Conservation (phyloP, 495 filamentous ascomycete genomes). For the Pyronema domesticum region DNA sequence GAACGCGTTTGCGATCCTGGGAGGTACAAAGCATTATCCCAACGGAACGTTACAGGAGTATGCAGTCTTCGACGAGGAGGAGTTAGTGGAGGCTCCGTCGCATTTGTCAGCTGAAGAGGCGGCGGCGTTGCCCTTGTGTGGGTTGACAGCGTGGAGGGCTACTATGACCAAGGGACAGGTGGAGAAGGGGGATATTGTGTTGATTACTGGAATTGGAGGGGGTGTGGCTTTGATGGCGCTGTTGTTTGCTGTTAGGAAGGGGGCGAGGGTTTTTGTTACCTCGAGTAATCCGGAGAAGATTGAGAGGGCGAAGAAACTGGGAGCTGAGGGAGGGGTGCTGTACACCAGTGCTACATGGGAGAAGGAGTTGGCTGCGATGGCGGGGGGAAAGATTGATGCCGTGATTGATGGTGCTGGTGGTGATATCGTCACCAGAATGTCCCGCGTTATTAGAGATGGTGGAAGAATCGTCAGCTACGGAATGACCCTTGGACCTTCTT, state of each 20-base stretch:
- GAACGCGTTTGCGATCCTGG: conserved; percentile 42
- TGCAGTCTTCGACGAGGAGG: conserved; percentile 44
- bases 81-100: conserved; percentile 55
- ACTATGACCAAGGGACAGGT: conserved; percentile 54
- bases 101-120: conserved; percentile 56
- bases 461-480: conserved; percentile 55
- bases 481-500: conserved; percentile 58
- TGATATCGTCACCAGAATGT: conserved; percentile 43
- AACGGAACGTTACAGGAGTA: conserved; percentile 51
- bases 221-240: conserved; percentile 58
- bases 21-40: conserved; percentile 43
- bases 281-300: conserved; percentile 48
- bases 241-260: conserved; percentile 48
- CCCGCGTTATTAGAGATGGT: conserved; percentile 36
- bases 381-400: conserved; percentile 37
- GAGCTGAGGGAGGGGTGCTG: conserved; percentile 49
- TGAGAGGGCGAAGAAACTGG: conserved; percentile 41
- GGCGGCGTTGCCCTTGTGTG: conserved; percentile 63
- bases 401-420: conserved; percentile 66
- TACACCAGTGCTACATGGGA: conserved; percentile 55
- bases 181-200: conserved; percentile 40
- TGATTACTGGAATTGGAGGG: conserved; percentile 66
- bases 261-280: conserved; percentile 52
- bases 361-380: conserved; percentile 37
- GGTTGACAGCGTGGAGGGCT: conserved; percentile 76